Conservation (phyloP, 768 basidiomycete species). For the Clavulina sp. region DNA sequence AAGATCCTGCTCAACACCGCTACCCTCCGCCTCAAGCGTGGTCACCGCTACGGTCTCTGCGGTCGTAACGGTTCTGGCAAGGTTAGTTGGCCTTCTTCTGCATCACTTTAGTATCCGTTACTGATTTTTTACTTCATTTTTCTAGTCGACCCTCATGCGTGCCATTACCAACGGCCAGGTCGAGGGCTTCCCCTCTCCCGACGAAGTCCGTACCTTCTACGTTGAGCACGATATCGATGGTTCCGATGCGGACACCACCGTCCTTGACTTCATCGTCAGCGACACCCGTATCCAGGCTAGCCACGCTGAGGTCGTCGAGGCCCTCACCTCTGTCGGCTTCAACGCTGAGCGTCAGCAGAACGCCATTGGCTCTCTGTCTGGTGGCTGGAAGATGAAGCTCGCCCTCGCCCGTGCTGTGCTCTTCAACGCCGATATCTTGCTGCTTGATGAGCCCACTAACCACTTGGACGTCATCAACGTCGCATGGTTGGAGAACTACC, state of each 20-base stretch:
- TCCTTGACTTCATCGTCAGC: slow-evolving; percentile 69
- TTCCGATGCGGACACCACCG: slow-evolving; percentile 78
- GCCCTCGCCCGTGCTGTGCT: slow-evolving; percentile 93
- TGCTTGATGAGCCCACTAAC: slow-evolving; percentile 16
- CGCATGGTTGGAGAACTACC: slow-evolving; percentile 92
- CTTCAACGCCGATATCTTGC: slow-evolving; percentile 66
- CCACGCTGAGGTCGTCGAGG: slow-evolving; percentile 56
- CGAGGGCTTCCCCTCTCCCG: slow-evolving; percentile 94
- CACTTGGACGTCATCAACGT: slow-evolving; percentile 89
- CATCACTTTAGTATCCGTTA: slow-evolving; percentile 11
- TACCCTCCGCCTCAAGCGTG: slow-evolving; percentile 91
- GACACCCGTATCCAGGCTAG: slow-evolving; percentile 67
- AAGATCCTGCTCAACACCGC: slow-evolving; percentile 97
- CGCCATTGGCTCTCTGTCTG: slow-evolving; percentile 78
- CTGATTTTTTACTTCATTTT: neutral
- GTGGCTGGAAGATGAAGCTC: slow-evolving; percentile 99
- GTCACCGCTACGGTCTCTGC: slow-evolving; percentile 95
- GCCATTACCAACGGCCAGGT: slow-evolving; percentile 92
- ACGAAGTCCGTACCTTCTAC: slow-evolving; percentile 96
- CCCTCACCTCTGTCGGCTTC: slow-evolving; percentile 86
- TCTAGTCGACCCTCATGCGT: slow-evolving; percentile 68
- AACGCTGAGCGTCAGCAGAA: slow-evolving; percentile 68
- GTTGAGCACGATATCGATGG: slow-evolving; percentile 99
- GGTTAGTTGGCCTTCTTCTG: slow-evolving; percentile 12
- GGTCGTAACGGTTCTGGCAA: slow-evolving; percentile 99